Conservation (phyloP, 2,329 filamentous ascomycete genomes). For the Verticillium nonalfalfae region DNA sequence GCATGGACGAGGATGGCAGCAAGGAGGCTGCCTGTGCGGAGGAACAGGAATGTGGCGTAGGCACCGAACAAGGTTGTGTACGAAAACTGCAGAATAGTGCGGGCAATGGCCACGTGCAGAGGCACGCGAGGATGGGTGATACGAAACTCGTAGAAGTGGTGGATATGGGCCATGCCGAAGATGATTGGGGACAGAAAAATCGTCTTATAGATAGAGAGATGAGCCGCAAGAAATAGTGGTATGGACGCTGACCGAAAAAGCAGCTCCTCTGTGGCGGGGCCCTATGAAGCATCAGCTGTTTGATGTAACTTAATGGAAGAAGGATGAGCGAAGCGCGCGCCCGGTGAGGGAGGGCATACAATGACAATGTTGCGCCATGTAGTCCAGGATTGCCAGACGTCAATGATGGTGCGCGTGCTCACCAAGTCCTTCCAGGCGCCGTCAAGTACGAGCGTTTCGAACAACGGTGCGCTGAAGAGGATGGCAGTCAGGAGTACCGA, state of each 20-base stretch:
- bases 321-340: not conserved
- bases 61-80: slow-evolving; percentile 94
- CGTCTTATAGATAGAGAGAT: slow-evolving; percentile 48
- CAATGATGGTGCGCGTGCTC: slow-evolving; percentile 45
- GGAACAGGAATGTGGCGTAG: slow-evolving; percentile 82
- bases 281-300: slow-evolving; percentile 35
- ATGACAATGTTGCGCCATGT: slow-evolving; percentile 83
- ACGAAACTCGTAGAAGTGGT: slow-evolving; percentile 94
- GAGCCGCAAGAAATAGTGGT: slow-evolving; percentile 72
- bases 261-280: slow-evolving; percentile 85
- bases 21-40: slow-evolving; percentile 77
- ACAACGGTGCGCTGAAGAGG: slow-evolving; percentile 80
- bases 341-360: slow-evolving; percentile 42
- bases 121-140: slow-evolving; percentile 70
- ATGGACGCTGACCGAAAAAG: slow-evolving; percentile 87
- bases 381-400: slow-evolving; percentile 65
- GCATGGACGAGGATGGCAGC: slow-evolving; percentile 72
- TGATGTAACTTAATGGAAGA: not conserved
- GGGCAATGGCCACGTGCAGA: slow-evolving; percentile 53
- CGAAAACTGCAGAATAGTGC: slow-evolving; percentile 75
- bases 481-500: slow-evolving; percentile 66
- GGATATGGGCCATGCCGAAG: slow-evolving; percentile 88
- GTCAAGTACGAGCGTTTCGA: slow-evolving; percentile 70
- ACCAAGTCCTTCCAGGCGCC: slow-evolving; percentile 62
- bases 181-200: slow-evolving; percentile 81